Conservation (phyloP, 2,329 filamentous ascomycete species). For the Stachybotrys echinatus region DNA sequence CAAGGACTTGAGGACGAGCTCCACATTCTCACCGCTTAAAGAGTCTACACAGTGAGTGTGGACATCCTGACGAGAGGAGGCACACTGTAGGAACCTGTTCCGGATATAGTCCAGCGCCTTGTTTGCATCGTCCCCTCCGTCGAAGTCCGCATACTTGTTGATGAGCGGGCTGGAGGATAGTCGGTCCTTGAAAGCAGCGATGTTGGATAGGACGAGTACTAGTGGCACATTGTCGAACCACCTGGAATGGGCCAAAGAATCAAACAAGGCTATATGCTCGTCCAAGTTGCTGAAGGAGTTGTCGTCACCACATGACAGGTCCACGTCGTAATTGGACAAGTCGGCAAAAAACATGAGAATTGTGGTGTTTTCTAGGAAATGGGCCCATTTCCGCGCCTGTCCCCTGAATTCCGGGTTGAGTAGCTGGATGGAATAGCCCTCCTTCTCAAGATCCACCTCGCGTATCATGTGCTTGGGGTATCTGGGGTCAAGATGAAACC, state of each 20-base stretch:
- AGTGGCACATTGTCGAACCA: background rate
- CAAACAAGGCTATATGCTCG: background rate
- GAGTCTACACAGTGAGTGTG: background rate
- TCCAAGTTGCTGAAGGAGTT: background rate
- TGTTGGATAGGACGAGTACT: background rate
- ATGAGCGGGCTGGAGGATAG: background rate
- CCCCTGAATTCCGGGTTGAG: background rate
- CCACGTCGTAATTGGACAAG: background rate
- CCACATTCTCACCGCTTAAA: background rate
- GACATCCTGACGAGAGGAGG: background rate
- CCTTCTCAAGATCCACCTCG: background rate
- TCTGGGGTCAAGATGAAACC: background rate
- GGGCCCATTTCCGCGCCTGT: background rate
- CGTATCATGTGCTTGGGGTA: background rate
- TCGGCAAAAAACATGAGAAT: background rate
- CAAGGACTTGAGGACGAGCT: background rate
- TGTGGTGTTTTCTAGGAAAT: background rate
- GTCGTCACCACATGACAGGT: background rate
- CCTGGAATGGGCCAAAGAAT: background rate
- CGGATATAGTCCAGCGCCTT: background rate
- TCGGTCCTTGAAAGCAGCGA: background rate
- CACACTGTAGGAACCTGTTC: background rate
- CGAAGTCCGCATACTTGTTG: background rate
- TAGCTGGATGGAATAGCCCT: background rate
- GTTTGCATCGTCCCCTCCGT: background rate